Base-by-base conservation (phyloP, 2,329 filamentous ascomycete genomes). In the Pseudogymnoascus sp. region DNA sequence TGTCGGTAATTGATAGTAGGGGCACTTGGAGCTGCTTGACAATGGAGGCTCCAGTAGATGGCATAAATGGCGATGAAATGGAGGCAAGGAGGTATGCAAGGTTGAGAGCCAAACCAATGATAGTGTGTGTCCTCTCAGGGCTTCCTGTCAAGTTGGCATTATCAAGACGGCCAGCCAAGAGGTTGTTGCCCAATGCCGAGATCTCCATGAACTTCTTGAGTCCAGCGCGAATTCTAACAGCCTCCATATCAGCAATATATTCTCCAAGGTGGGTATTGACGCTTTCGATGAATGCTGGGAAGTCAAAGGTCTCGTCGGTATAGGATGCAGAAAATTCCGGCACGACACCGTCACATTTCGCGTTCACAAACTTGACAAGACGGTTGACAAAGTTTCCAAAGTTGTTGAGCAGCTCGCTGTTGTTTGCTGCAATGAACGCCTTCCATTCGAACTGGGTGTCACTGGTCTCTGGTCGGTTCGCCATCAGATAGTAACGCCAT, bases 391-490 rank as follows among this genome's bases (percentile, higher is more conserved):
- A 85, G 75, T 92, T 91, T 16, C 82, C 86, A 63, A 88, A 80
- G 68, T 89, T 89, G 67, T 87, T 82, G 31, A 90, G 80, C n/a
- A 97, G 83, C 72, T 95, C 90, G 71, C 89, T 92, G 80, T 97
- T 96, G 81, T 96, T 96, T 68, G 84, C 82, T 37, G 86, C 83
- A 65, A 95, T 88, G 76, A 96, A 96, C 52, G 88, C 83, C 63
- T 84, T 84, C 92, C 92, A 96, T 73, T 93, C 89, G 74, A 96
- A 96, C 72, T 96, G 90, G 0, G 91, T 89, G 72, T 97, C 93
- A 60, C 88, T 85, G 9, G 87, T 88, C 75, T 97, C 93, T 0
- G 93, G 93, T 63, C 93, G 85, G 74, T 90, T 88, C 49, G 91
- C 89, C 38, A 96, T 81, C 21, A 97, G 84, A 78, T 95, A 96